Evolutionary conservation across 352 stramenopile genomes (phyloP).

Genomic region (Pythium oligandrum): DNA sequence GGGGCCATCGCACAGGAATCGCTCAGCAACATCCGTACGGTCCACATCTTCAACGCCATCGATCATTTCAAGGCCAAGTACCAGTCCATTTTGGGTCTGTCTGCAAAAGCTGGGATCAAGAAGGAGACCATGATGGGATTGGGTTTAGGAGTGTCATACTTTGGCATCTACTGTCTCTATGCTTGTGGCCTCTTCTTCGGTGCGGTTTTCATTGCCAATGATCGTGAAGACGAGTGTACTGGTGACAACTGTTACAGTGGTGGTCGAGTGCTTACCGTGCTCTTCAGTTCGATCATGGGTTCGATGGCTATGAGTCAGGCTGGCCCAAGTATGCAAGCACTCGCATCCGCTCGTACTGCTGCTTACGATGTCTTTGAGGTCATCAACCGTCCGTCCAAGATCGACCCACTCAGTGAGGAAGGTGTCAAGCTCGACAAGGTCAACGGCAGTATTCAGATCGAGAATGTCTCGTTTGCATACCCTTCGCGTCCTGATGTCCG

Average conservation of each 20-base stretch:
- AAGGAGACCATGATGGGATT: slow-evolving; percentile 25
- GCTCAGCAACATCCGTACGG: slow-evolving; percentile 32
- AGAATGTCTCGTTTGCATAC: slow-evolving; percentile 58
- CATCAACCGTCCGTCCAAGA: slow-evolving; percentile 30
- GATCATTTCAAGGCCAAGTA: slow-evolving; percentile 29
- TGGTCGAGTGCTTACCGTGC: slow-evolving; percentile 31
- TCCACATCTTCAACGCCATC: slow-evolving; percentile 41
- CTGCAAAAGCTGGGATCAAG: slow-evolving; percentile 22
- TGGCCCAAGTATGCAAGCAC: slow-evolving; percentile 25
- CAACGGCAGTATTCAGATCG: slow-evolving; percentile 39
- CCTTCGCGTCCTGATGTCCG: slow-evolving; percentile 23
- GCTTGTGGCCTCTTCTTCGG: slow-evolving; percentile 45
- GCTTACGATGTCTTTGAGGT: slow-evolving; percentile 33
- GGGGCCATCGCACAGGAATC: slow-evolving; percentile 32
- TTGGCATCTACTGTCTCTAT: slow-evolving; percentile 40
- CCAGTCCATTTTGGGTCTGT: slow-evolving; percentile 15
- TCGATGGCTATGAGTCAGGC: slow-evolving; percentile 33
- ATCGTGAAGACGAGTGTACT: slow-evolving; percentile 12
- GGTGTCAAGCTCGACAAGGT: slow-evolving; percentile 29
- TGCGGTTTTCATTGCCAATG: slow-evolving; percentile 24
- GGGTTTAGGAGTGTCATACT: slow-evolving; percentile 30
- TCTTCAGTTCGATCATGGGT: slow-evolving; percentile 35
- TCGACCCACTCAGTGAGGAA: slow-evolving; percentile 16
- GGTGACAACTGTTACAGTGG: slow-evolving; percentile 28
- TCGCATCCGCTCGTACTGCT: slow-evolving; percentile 18